These are phyloP conservation scores for Penicillium palitans DNA, from an alignment of 2,329 filamentous ascomycete genomes.

Conservation along the genomic window DNA sequence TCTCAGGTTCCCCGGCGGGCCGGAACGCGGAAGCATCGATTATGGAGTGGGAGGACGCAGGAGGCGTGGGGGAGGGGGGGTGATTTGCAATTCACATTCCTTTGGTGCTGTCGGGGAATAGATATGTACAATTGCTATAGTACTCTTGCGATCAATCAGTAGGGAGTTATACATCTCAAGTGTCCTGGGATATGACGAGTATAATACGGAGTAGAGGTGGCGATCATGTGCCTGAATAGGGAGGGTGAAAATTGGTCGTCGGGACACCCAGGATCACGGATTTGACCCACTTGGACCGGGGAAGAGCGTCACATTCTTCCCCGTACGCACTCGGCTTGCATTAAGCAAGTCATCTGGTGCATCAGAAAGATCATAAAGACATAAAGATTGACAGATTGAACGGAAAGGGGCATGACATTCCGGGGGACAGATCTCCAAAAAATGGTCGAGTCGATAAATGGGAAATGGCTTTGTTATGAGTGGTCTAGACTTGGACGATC, in stretches of 20 bases:
- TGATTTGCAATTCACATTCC: neutral
- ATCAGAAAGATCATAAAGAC: neutral
- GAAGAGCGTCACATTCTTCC: conserved; percentile 9
- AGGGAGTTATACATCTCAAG: neutral
- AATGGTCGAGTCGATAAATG: neutral
- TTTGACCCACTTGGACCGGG: conserved; percentile 20
- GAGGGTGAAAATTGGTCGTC: neutral
- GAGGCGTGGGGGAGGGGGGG: neutral
- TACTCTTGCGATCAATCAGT: neutral
- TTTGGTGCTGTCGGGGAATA: neutral
- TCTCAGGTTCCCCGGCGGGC: conserved; percentile 15
- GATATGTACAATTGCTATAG: conserved; percentile 3
- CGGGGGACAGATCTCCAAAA: neutral
- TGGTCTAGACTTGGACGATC: conserved; percentile 5
- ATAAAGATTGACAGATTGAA: neutral
- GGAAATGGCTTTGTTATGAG: conserved; percentile 6
- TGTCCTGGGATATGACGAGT: conserved; percentile 4
- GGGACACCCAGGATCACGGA: conserved; percentile 12
- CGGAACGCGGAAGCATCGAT: conserved; percentile 12
- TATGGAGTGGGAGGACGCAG: neutral
- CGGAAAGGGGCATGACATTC: neutral
- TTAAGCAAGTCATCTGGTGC: conserved; percentile 10
- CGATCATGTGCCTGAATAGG: conserved; percentile 7
- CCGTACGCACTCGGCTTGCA: conserved; percentile 7
- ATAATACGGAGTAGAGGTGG: neutral